Conservation (phyloP, 2,329 filamentous ascomycete genomes). For the Metarhizium brunneum region DNA sequence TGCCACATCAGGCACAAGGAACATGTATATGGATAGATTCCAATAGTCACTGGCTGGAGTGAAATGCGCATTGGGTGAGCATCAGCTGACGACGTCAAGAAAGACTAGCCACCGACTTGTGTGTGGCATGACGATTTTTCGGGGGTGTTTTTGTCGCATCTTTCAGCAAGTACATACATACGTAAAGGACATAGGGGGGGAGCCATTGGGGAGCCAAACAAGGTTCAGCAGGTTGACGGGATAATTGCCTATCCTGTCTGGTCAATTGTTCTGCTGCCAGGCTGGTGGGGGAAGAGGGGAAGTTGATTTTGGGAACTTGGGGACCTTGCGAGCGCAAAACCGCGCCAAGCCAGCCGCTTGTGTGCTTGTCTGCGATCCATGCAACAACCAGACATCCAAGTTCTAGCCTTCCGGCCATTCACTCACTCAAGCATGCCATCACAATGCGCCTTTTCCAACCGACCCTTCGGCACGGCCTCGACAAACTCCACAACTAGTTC, state of each 20-base stretch:
- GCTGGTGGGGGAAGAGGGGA: not conserved
- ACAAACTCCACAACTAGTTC: not conserved
- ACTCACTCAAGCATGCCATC: not conserved
- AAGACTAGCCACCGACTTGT: not conserved
- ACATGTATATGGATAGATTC: not conserved
- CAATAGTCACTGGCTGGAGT: not conserved
- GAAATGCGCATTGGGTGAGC: not conserved
- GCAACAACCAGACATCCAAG: not conserved
- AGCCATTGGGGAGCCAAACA: too few species aligned
- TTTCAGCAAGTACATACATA: too few species aligned
- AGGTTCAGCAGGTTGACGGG: too few species aligned
- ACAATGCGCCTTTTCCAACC: not conserved
- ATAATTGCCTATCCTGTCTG: too few species aligned
- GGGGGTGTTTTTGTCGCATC: too few species aligned
- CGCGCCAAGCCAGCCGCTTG: conserved; percentile 4
- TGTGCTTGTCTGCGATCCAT: not conserved
- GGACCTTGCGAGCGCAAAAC: conserved; percentile 8
- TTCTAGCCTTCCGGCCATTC: not conserved
- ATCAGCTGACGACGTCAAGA: not conserved
- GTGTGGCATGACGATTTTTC: not conserved
- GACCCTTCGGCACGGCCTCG: not conserved
- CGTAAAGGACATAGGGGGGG: too few species aligned
- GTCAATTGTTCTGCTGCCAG: not conserved
- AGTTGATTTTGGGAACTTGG: not conserved
- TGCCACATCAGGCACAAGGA: not conserved